Base-by-base conservation (phyloP, 1,284 basidiomycete species). In the Laetiporus sulphureus region DNA sequence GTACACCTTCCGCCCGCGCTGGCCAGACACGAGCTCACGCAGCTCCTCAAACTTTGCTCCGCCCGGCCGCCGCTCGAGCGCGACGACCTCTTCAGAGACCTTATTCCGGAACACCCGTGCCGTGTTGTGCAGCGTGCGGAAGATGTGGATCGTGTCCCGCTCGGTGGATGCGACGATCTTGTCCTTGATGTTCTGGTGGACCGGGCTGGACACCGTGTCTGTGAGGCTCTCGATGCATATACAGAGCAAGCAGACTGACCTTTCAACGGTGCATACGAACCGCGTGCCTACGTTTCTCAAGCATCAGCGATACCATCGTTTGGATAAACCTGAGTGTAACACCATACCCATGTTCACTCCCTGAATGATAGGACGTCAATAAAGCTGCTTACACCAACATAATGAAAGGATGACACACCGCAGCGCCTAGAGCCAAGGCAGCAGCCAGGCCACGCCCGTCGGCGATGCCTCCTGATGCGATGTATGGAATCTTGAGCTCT, bases 41-140 rank as follows among this genome's bases (percentile, higher is more conserved):
- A 94, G 54, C 23, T 97, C 92, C 55, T 89, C 79, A 55, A 97
- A 96, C 63, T 94, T 83, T 39, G 86, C 89, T 5, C 91, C 90
- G 31, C 81, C 85, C 1, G 87, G 83, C 39, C 83, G 73, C 13
- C 72, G 71, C 66, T 96, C 93, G 36, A 93, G 73, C 13, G 73
- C 67, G 18, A 94, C 85, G 13, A 97, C 92, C 59, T 95, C 83
- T 54, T 75, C 58, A 3, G 91, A 69, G 25, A 93, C 76, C 47
- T 73, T 76, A 68, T 93, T 93, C 70, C 90, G 91, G 74, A 74
- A 94, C 2, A 96, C 91, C 25, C 93, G 77, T 4, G 91, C 82
- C 1, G 91, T 94, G 61, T 95, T 95, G 55, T 75, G 73, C 37
- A 95, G 65, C 0, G 85, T 86, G 42, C 92, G 79, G 73, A 97